Evolutionary conservation across 805 yeast genomes (phyloP), one percentile per base, ranked within the genome.

Genomic region (Yamadazyma kitorensis): DNA sequence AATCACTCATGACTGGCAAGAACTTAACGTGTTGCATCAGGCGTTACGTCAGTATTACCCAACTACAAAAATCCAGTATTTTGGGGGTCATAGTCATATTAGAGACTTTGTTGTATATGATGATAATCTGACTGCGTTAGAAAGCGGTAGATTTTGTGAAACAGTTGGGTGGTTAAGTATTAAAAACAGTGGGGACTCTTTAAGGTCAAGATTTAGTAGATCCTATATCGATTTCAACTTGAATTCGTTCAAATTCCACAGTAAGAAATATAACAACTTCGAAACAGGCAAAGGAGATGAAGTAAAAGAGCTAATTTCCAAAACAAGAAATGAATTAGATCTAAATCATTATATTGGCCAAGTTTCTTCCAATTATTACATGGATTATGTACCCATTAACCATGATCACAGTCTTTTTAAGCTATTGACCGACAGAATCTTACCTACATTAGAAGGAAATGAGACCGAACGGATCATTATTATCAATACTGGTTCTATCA

Each of bases 11-110:
- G 57, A 58, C 21, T 79, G 81, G 80, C 45, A 52, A 3, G 88
- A 82, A 51, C 51, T 76, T 41, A 58, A 59, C 38, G 38, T 57
- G 3, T 54, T 81, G 25, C 79, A 80, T 44, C 27, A 50, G 0
- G 57, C 55, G 5, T 57, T 91, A 17, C 72, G 97, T 40, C 39
- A 53, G 17, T 61, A 58, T 17, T 83, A 75, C 48, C 91, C 94
- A 5, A 54, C 68, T 19, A 69, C 72, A 0, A 64, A 78, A 0
- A 83, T 91, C 34, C 96, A 87, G 54, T 86, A 83, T 48, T 82
- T 91, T 58, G 98, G 97, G 1, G 98, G 97, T 1, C 98, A 91
- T 59, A 80, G 94, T 18, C 98, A 91, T 54, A 78, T 91, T 11
- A 68, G 98, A 41, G 98, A 91, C 57, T 91, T 82, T 56, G 72